Evolutionary conservation across 495 filamentous ascomycete genomes (phyloP).

Genomic region (Neurospora pannonica): DNA sequence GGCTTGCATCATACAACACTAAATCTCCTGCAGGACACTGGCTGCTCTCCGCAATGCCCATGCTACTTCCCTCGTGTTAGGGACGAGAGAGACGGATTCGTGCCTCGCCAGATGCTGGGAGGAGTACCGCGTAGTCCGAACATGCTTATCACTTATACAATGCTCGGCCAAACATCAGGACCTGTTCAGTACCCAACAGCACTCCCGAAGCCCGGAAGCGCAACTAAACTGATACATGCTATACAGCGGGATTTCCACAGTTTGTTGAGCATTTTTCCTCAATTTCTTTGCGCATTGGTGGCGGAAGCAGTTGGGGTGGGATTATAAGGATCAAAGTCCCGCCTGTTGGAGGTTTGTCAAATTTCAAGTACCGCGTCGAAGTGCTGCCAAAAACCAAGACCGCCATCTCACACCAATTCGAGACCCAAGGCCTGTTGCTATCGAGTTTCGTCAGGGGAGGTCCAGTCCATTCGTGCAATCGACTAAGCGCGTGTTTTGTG

Average conservation of each 20-base stretch:
- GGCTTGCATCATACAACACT: neutral
- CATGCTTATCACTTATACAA: neutral
- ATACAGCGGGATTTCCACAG: neutral
- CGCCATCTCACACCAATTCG: neutral
- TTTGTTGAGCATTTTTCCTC: neutral
- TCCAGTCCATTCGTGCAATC: neutral
- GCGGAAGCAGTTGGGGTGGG: neutral
- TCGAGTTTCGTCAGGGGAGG: neutral
- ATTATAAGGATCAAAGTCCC: neutral
- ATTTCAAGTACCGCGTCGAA: neutral
- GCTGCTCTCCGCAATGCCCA: neutral
- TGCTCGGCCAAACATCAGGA: neutral
- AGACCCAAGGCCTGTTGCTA: neutral
- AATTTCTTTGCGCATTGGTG: neutral
- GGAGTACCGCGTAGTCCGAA: neutral
- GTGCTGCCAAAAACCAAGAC: neutral
- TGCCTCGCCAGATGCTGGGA: neutral
- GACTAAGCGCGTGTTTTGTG: constrained; percentile 5
- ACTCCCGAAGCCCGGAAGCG: neutral
- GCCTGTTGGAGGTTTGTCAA: neutral
- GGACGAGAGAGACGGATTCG: neutral
- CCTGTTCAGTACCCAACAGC: neutral
- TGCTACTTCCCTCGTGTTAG: neutral
- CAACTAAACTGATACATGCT: neutral
- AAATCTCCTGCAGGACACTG: neutral